Conservation (phyloP, 1,284 basidiomycete species). For the Naganishia sp. region DNA sequence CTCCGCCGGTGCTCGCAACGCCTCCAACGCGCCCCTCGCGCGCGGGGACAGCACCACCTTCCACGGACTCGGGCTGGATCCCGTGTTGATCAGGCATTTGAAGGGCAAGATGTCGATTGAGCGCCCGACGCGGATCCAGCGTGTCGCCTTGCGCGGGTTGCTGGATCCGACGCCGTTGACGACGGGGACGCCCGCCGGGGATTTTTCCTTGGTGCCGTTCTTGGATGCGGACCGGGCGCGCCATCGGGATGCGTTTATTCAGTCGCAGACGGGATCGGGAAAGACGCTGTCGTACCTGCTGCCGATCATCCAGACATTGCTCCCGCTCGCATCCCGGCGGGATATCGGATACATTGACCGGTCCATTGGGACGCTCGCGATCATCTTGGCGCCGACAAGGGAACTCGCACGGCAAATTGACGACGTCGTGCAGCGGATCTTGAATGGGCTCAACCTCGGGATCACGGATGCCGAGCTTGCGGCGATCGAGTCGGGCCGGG, state of each 20-base stretch:
- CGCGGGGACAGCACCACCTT: slow-evolving; percentile 67
- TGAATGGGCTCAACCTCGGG: slow-evolving; percentile 42
- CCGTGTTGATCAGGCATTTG: slow-evolving; percentile 78
- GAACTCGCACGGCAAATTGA: slow-evolving; percentile 98
- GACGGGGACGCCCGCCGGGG: slow-evolving; percentile 40
- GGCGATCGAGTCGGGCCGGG: slow-evolving; percentile 53
- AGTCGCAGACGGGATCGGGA: slow-evolving; percentile 96
- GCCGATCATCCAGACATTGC: slow-evolving; percentile 89
- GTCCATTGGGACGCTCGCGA: slow-evolving; percentile 82
- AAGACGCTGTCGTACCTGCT: slow-evolving; percentile 94
- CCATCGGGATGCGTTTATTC: slow-evolving; percentile 87
- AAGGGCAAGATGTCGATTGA: slow-evolving; percentile 76
- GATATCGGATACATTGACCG: slow-evolving; percentile 70
- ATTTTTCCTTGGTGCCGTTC: slow-evolving; percentile 39
- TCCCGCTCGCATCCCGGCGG: slow-evolving; percentile 73
- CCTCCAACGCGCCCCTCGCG: slow-evolving; percentile 33
- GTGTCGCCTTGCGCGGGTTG: slow-evolving; percentile 74
- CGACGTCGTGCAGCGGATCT: slow-evolving; percentile 75
- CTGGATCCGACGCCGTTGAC: slow-evolving; percentile 53
- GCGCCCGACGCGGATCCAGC: slow-evolving; percentile 89
- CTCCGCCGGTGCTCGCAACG: slow-evolving; percentile 63
- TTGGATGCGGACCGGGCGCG: background rate
- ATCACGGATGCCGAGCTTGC: slow-evolving; percentile 17
- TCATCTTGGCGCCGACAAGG: slow-evolving; percentile 91
- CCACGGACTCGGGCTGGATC: slow-evolving; percentile 73